Evolutionary conservation across 306 rosid species (phyloP), one percentile per base, ranked within the genome.

Genomic region (Ceratonia siliqua): DNA sequence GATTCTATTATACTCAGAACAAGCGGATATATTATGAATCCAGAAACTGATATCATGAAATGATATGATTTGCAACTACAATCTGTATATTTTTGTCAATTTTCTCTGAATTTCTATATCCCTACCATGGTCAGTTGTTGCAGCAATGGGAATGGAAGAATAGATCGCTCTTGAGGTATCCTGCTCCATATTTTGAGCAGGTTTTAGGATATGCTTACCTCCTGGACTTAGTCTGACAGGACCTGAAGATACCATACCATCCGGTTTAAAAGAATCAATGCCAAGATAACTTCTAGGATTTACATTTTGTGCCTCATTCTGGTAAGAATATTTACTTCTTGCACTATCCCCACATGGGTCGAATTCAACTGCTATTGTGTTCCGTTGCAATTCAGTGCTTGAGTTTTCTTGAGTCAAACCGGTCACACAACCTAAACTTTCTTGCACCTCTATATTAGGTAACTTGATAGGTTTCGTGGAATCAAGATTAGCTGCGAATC

Each of bases 191-290:
- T 74, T 79, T 71, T 79, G 92, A 53, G 81, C 81, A 2, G 94
- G 88, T 70, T 82, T 84, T 68, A 82, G 59, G 69, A 91, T 84
- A 75, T 86, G 90, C 76, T 79, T 87, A 74, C 91, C 86, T 62
- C 94, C 97, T 45, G 90, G 88, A 35, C 82, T 68, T 59, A 85
- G 86, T 69, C 86, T 87, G 54, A 83, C 46, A 35, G 90, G 86
- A 63, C 94, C 91, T 25, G 89, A 63, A 59, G 75, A 82, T 36
- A 57, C 81, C 73, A 52, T 11, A 28, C 77, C 72, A 67, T 79
- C 88, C 64, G 1, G 70, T 36, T 55, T 66, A 6, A 74, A 67
- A 50, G 82, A 32, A 69, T 81, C 89, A 41, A 32, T 59, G 25
- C 75, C 81, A 2, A 75, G 18, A 20, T 63, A 62, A 62, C 48